Evolutionary conservation across 2,329 filamentous ascomycete genomes (phyloP).

Genomic region (Fusarium avenaceum): DNA sequence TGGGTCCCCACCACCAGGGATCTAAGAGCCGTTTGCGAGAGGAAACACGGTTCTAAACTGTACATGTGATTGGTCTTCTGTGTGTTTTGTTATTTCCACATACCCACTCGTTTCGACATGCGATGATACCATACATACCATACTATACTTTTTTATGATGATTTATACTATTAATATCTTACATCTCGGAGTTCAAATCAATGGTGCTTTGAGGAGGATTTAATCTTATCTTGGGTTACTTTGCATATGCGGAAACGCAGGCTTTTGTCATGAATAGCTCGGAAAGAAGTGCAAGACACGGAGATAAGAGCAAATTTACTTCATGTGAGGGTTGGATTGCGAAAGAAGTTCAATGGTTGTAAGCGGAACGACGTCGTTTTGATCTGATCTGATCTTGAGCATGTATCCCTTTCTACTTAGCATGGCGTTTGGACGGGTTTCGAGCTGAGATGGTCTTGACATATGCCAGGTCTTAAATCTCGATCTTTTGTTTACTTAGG

Average conservation of each 20-base stretch:
- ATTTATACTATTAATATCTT: slow-evolving; percentile 45
- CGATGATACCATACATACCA: slow-evolving; percentile 49
- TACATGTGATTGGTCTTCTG: slow-evolving; percentile 42
- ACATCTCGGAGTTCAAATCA: slow-evolving; percentile 34
- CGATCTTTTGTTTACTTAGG: not conserved
- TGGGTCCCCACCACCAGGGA: slow-evolving; percentile 63
- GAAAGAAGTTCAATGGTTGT: slow-evolving; percentile 3
- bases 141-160: slow-evolving; percentile 40
- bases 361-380: slow-evolving; percentile 5
- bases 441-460: slow-evolving; percentile 11
- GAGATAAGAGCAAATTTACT: slow-evolving; percentile 2
- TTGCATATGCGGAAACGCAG: slow-evolving; percentile 1
- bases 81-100: slow-evolving; percentile 49
- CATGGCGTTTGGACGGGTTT: slow-evolving; percentile 34
- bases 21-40: slow-evolving; percentile 68
- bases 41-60: slow-evolving; percentile 63
- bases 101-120: slow-evolving; percentile 52
- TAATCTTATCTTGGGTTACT: slow-evolving; percentile 25
- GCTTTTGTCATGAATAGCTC: slow-evolving; percentile 8
- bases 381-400: slow-evolving; percentile 8
- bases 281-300: not conserved
- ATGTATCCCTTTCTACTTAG: slow-evolving; percentile 29
- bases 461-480: not conserved
- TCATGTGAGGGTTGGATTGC: slow-evolving; percentile 3
- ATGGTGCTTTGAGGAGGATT: slow-evolving; percentile 15